phyloP scores from a whole-genome alignment of 305 asterid species.

The Nicotiana rustica region DNA sequence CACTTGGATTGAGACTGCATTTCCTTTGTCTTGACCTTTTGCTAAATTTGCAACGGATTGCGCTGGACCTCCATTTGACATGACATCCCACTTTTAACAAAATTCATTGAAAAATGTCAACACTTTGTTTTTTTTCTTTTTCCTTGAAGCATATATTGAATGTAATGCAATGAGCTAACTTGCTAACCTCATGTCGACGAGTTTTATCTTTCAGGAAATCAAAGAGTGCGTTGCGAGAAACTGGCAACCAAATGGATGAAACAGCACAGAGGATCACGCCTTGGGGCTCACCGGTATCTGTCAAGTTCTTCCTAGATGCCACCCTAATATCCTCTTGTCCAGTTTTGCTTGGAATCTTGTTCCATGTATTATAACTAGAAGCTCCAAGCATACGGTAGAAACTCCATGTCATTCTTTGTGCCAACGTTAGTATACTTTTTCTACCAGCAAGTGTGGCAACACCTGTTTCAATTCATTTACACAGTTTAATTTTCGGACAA shows the following conservation, averaged over 20 bases:
- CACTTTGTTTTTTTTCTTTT: neutral
- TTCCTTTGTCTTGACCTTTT: constrained; percentile 84
- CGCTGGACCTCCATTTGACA: constrained; percentile 54
- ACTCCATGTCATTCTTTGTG: constrained; percentile 77
- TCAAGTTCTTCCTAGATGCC: constrained; percentile 68
- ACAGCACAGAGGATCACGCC: constrained; percentile 77
- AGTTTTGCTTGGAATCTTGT: constrained; percentile 56
- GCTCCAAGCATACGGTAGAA: constrained; percentile 73
- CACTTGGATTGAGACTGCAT: constrained; percentile 75
- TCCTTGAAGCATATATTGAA: neutral
- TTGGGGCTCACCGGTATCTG: constrained; percentile 72
- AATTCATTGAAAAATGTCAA: neutral
- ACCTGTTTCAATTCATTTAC: constrained; percentile 49
- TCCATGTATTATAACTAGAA: constrained; percentile 84
- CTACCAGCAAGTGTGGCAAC: constrained; percentile 82
- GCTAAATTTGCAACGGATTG: constrained; percentile 70
- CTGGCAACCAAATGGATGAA: constrained; percentile 78
- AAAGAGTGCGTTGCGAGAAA: constrained; percentile 65
- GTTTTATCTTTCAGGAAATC: constrained; percentile 80
- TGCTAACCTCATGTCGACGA: constrained; percentile 70
- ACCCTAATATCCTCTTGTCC: constrained; percentile 74
- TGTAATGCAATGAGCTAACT: neutral
- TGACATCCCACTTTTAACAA: constrained; percentile 62
- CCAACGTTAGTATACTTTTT: constrained; percentile 75
- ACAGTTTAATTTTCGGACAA: neutral